Evolutionary conservation across 352 stramenopile genomes (phyloP).

Genomic region (Pythium plurisporium): DNA sequence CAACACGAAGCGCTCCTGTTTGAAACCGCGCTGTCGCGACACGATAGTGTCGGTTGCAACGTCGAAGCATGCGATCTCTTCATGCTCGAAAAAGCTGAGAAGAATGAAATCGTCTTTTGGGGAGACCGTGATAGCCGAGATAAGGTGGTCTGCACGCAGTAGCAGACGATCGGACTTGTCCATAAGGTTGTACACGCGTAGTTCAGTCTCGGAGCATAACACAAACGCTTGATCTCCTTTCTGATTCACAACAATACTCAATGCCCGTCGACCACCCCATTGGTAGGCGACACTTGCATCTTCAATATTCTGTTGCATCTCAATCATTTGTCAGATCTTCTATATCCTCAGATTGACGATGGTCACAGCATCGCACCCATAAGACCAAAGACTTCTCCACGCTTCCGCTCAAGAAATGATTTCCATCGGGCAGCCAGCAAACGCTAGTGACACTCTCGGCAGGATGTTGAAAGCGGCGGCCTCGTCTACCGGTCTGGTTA

Average conservation of each 20-base stretch:
- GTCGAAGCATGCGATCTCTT: slow-evolving; percentile 56
- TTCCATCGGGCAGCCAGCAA: slow-evolving; percentile 51
- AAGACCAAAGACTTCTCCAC: slow-evolving; percentile 69
- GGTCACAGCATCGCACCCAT: slow-evolving; percentile 43
- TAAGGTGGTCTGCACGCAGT: slow-evolving; percentile 43
- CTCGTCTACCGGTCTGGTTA: slow-evolving; percentile 50
- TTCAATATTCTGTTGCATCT: slow-evolving; percentile 35
- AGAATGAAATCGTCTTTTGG: slow-evolving; percentile 43
- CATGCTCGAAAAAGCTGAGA: slow-evolving; percentile 55
- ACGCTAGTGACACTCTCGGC: slow-evolving; percentile 42
- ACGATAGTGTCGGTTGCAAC: slow-evolving; percentile 36
- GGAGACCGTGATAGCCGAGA: slow-evolving; percentile 54
- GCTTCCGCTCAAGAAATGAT: slow-evolving; percentile 67
- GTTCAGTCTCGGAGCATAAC: slow-evolving; percentile 46
- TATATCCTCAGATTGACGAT: no score
- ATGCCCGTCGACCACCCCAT: slow-evolving; percentile 56
- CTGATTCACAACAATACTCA: slow-evolving; percentile 60
- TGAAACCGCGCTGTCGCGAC: slow-evolving; percentile 49
- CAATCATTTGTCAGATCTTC: background rate
- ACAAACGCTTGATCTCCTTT: slow-evolving; percentile 52
- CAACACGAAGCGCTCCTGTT: slow-evolving; percentile 59
- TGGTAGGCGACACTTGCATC: slow-evolving; percentile 49
- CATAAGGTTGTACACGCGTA: slow-evolving; percentile 57
- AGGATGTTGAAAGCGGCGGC: slow-evolving; percentile 54
- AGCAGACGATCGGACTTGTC: slow-evolving; percentile 58